Base-by-base conservation (phyloP, 2,329 filamentous ascomycete species). In the Colletotrichum cereale region DNA sequence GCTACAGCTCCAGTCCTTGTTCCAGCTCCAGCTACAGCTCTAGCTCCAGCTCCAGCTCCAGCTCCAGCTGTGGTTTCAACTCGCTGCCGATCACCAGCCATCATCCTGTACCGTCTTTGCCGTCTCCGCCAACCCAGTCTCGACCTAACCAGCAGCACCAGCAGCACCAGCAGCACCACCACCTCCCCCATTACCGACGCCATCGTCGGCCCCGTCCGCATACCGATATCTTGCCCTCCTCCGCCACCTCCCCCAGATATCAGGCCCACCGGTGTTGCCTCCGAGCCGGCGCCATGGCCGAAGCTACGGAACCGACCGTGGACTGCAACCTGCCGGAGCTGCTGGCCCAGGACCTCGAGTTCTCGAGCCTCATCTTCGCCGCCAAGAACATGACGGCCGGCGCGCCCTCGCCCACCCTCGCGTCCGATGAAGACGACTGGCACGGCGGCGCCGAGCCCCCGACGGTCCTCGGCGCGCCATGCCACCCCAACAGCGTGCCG, bases 331-430 rank as follows among this genome's bases (percentile, higher is more conserved):
- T 90, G 24, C 86, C 88, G 2, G 88, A 90, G 78, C 75, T 89
- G 48, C 80, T 90, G n/a, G 88, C 84, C 8, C 83, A 82, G 70
- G 87, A 90, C 73, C 79, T 90, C 56, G 85, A 88, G 75, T 75
- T 82, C 29, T 88, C 86, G 24, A 80, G 80, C 62, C 79, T 81
- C 12, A 76, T 87, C 34, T 89, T 89, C 67, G 79, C 79, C 34
- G 82, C 86, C 18, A 86, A 81, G 75, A 85, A 84, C 68, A 85
- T 89, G 83, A 87, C 87, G 7, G 84, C 87, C 29, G 87, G 87
- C 11, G 75, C 81, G 11, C 87, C 88, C 0, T 78, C 79, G 14
- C 78, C 78, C 44, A 76, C 78, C 3, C 76, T 86, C 21, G 80
- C 80, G 6, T 76, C 76, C 21, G 76, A 75, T 18, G 58, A 74